Base-by-base conservation (phyloP, 1,284 basidiomycete genomes). In the Termitomyces sp. region DNA sequence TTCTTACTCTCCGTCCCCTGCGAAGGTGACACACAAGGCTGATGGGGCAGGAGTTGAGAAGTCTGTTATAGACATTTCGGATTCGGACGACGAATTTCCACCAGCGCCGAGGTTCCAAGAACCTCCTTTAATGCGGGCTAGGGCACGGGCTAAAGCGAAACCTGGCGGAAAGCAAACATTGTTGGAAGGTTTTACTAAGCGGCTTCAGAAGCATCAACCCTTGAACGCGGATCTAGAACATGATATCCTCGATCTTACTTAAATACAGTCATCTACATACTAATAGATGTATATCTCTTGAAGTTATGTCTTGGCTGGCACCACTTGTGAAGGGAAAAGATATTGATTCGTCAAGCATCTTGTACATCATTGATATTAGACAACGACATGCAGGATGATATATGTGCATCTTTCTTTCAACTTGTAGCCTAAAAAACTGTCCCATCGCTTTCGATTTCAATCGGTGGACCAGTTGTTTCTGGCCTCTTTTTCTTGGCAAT, bases 371-470 rank as follows among this genome's bases (percentile, higher is more conserved):
- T 12, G 10, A 12, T 33, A 9, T 33, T 33, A 12, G 31, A 33
- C 31, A 12, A 33, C 31, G 31, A 24, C 10, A 33, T 33, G 10
- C 10, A 13, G 24, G 12, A 33, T 33, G 31, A 33, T 33, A 33
- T 26, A 38, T 34, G 26, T 17, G 10, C 30, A 46, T 33, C 10
- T 19, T 33, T 2, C 33, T 10, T 47, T n/a, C 0, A 2, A 24
- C 21, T 15, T 33, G 13, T 36, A 12, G 12, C 34, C 15, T 54
- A 93, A 67, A 93, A 93, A 0, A 94, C 83, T 0, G 90, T 93
- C 0, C 91, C 91, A 59, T 93, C 91, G 58, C 90, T 91, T 58
- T 87, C 79, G 54, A 92, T 90, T 57, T 91, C 88, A 64, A 96
- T 92, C 0, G 94, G 94, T 0, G 93, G 94, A 0, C 92, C 92